Base-by-base conservation (phyloP, 768 basidiomycete genomes). In the Suillus lakei region DNA sequence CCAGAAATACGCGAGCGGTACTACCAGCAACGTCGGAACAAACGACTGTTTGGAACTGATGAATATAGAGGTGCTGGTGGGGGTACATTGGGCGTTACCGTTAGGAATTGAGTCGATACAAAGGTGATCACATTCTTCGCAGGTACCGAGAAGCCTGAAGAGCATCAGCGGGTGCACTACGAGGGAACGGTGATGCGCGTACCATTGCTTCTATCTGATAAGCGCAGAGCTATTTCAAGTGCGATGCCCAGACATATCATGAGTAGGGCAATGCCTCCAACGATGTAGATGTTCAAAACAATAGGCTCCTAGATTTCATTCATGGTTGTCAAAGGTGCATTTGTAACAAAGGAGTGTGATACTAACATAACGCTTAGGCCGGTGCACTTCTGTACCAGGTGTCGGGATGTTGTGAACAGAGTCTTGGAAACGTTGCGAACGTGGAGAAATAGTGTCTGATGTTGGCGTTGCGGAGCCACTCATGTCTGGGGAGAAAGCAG, bases 111-210 rank as follows among this genome's bases (percentile, higher is more conserved):
- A 32, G 77, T 78, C 13, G 87, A 86, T 9, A 82, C 80, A 34
- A 85, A 72, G 9, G 77, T 74, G 66, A 90, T 83, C 0, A 84
- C 75, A 68, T 87, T 89, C 50, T 74, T 76, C 38, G 72, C 58
- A 16, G 86, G 85, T 23, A 89, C 86, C 38, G 64, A 39, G 68
- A 86, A 91, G 23, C 89, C 88, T 90, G 66, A 60, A 26, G 23
- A 30, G 56, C n/a, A 64, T 18, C 15, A 44, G 16, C 32, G 12
- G 18, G 53, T 16, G 30, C 36, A 71, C 76, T 44, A 61, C 12
- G 6, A 39, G 34, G 48, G 60, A 66, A 62, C 13, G 44, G 59
- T 63, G 46, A 30, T 15, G 36, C n/a, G 69, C 81, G 28, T 68
- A 85, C 86, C 86, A 56, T 81, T 74, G 58, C 77, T 76, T 34